phyloP scores from a whole-genome alignment of 2,329 filamentous ascomycete genomes.

The Arthrinium phaeospermum region DNA sequence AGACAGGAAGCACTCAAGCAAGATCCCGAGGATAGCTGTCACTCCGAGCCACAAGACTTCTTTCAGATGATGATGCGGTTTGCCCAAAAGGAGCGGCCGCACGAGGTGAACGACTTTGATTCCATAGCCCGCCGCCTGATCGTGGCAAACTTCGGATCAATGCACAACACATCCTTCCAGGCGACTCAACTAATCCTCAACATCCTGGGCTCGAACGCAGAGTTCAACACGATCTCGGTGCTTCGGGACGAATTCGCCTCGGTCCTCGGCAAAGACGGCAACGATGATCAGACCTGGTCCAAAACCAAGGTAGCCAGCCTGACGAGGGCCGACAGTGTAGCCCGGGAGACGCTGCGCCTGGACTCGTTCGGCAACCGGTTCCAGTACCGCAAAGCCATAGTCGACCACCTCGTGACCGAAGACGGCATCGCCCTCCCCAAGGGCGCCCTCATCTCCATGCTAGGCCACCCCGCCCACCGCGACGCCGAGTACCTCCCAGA shows the following conservation, averaged over 20 bases:
- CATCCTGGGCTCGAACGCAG: constrained; percentile 43
- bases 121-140: constrained; percentile 36
- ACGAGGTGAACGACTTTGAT: constrained; percentile 40
- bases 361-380: constrained; percentile 38
- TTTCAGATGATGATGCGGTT: constrained; percentile 48
- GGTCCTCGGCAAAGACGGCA: neutral
- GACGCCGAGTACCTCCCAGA: constrained; percentile 41
- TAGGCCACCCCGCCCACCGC: constrained; percentile 37
- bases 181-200: constrained; percentile 48
- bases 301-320: constrained; percentile 31
- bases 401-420: constrained; percentile 37
- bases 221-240: constrained; percentile 41
- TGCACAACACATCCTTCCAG: constrained; percentile 44
- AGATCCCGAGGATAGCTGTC: neutral
- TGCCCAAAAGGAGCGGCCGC: constrained; percentile 41
- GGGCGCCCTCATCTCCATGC: constrained; percentile 41
- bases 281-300: neutral
- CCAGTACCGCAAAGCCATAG: constrained; percentile 37
- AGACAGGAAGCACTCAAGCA: neutral
- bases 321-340: constrained; percentile 46
- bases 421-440: constrained; percentile 40
- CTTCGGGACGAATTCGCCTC: constrained; percentile 42
- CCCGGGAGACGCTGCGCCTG: constrained; percentile 49
- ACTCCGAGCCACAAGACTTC: constrained; percentile 39
- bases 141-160: constrained; percentile 40